phyloP scores from a whole-genome alignment of 225 moss, liverwort and hornwort species.

The Polytrichum commune region DNA sequence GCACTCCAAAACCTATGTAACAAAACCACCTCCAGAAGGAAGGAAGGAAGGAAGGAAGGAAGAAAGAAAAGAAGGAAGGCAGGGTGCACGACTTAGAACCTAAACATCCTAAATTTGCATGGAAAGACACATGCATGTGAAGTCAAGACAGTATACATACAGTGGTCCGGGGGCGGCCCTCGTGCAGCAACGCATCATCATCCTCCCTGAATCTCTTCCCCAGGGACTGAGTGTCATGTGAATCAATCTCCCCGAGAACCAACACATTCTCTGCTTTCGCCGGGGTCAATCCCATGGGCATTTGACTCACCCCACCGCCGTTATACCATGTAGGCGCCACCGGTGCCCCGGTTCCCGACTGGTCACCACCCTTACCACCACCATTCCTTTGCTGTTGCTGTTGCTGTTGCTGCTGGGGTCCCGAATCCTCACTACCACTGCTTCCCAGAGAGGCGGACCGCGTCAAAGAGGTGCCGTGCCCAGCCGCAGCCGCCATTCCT shows the following conservation, averaged over 20 bases:
- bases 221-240: conserved; percentile 71
- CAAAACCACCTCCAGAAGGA: no score
- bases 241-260: conserved; percentile 61
- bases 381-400: conserved; percentile 25
- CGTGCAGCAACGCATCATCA: conserved; percentile 65
- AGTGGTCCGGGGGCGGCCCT: conserved; percentile 59
- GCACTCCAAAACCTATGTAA: no score
- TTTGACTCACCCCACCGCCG: conserved; percentile 73
- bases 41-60: no score
- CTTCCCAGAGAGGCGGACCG: conserved; percentile 88
- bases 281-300: conserved; percentile 69
- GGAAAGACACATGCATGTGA: no score
- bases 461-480: conserved; percentile 49
- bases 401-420: conserved; percentile 41
- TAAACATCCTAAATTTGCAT: no score
- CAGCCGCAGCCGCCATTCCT: conserved; percentile 30
- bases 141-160: conserved; percentile 22
- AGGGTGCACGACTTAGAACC: no score
- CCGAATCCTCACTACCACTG: conserved; percentile 96
- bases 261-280: conserved; percentile 77
- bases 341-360: conserved; percentile 26
- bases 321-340: conserved; percentile 63
- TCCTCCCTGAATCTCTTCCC: conserved; percentile 90
- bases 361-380: conserved; percentile 19
- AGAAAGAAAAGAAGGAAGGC: no score